Conservation (phyloP, 176 grass and related monocot species). For the Triticum dicoccoides region DNA sequence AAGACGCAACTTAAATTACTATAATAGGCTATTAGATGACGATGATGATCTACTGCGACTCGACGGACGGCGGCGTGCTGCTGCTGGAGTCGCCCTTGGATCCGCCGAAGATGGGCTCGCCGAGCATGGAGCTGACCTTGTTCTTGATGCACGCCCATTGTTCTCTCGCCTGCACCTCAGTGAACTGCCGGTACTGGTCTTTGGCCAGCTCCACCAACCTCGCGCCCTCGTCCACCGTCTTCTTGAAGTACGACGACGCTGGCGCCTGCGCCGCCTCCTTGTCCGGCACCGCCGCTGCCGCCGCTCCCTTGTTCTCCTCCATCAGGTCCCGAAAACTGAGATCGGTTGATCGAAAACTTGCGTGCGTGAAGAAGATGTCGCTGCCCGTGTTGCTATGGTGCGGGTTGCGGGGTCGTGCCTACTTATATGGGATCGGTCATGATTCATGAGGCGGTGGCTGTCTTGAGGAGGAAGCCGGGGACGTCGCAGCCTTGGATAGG, state of each 20-base stretch:
- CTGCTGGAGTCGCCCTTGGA: neutral
- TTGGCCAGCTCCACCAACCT: constrained; percentile 4
- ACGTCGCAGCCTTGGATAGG: constrained; percentile 1
- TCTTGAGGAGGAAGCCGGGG: neutral
- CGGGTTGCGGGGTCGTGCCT: neutral
- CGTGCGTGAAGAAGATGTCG: neutral
- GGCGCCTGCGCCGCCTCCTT: neutral
- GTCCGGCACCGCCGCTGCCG: neutral
- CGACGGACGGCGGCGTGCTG: neutral
- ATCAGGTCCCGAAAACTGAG: neutral
- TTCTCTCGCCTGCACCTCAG: constrained; percentile 5
- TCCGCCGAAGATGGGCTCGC: constrained; percentile 2
- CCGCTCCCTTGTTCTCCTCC: neutral
- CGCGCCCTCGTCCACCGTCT: neutral
- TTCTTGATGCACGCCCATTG: constrained; percentile 59
- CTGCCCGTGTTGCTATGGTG: neutral
- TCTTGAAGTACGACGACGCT: constrained; percentile 37
- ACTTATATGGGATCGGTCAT: neutral
- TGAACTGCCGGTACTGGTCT: constrained; percentile 28
- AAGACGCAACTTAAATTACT: too few species aligned
- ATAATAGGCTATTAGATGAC: neutral
- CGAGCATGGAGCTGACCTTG: constrained; percentile 31
- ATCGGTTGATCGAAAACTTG: neutral
- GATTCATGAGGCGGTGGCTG: neutral
- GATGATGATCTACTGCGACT: neutral